Base-by-base conservation (phyloP, 805 yeast genomes). In the Candida morakotiae region DNA sequence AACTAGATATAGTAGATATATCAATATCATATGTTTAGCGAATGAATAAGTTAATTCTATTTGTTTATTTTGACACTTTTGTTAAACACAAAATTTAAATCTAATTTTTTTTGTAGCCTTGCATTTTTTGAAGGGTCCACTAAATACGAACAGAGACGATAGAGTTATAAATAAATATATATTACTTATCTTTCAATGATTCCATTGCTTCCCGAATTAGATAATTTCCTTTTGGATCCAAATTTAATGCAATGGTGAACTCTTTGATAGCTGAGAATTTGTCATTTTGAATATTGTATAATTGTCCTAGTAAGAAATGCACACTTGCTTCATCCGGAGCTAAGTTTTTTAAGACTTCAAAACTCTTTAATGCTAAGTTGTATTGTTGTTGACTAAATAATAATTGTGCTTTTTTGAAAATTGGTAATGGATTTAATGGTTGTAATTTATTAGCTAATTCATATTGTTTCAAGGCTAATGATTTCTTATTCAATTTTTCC, bases 291-390 rank as follows among this genome's bases (percentile, higher is more conserved):
- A 82, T 74, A 49, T 81, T 85, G 70, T 88, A 87, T 38, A 89
- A 69, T 52, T 87, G 87, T 9, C 97, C 98, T 31, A 93, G 66
- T 28, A 89, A 63, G 58, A 84, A 87, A 58, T 91, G 98, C 19
- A 91, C 95, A 37, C 87, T 81, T 0, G 96, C 95, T 56, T 91
- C 98, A 56, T 91, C 95, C 0, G 98, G 97, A 0, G 95, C 96
- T 38, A 87, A 61, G 19, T 77, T 74, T 45, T 75, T 77, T 37
- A 93, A 71, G 32, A 71, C 69, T 51, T 85, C 88, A 53, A 93
- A 84, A 53, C 80, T 85, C 26, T 69, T 71, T 40, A 88, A 63
- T 0, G 98, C 94, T 35, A 73, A 78, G 18, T 76, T 76, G 53
- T 78, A 87, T 42, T 78, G 74, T 42, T 81, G 83, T 73, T 86